A percentile compares a stretch with the other conserved stretches of the same genome.
These are phyloP conservation scores for Sambucus nigra DNA, from an alignment of 129 eudicot species.

Conservation along the genomic window DNA sequence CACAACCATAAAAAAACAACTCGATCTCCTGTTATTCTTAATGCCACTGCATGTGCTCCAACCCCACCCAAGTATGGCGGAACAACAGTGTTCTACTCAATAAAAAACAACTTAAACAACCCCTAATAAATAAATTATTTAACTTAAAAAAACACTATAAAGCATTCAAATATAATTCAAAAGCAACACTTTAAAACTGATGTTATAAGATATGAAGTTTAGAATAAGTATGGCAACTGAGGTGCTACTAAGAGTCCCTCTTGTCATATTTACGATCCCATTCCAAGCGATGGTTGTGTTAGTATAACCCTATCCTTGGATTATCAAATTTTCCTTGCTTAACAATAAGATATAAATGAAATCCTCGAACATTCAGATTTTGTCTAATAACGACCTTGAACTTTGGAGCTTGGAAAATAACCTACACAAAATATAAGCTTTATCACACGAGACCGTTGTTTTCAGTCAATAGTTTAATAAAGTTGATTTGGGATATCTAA, in stretches of 20 bases:
- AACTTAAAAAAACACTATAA: neutral
- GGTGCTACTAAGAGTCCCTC: slow-evolving; percentile 59
- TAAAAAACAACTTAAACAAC: no score
- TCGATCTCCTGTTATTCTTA: slow-evolving; percentile 58
- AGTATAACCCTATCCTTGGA: slow-evolving; percentile 70
- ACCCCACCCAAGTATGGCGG: slow-evolving; percentile 51
- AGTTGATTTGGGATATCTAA: no score
- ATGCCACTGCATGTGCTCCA: slow-evolving; percentile 79
- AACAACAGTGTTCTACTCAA: slow-evolving; percentile 65
- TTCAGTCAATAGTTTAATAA: no score
- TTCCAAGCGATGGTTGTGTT: slow-evolving; percentile 76
- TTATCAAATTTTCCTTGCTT: slow-evolving; percentile 61
- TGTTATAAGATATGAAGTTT: slow-evolving; percentile 67
- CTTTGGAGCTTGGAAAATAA: no score
- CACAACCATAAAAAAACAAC: slow-evolving; percentile 82
- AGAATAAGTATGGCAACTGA: slow-evolving; percentile 49
- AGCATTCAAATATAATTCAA: neutral
- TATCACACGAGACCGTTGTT: no score
- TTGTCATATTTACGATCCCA: slow-evolving; percentile 78
- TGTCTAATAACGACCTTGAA: no score
- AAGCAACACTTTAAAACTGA: slow-evolving; percentile 66
- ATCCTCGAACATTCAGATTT: no score
- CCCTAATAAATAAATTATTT: neutral
- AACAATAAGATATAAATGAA: no score
- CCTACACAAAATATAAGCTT: no score